These are phyloP conservation scores for Mortierella sp. DNA, from an alignment of 371 early-diverging fungal genomes.

Conservation along the genomic window DNA sequence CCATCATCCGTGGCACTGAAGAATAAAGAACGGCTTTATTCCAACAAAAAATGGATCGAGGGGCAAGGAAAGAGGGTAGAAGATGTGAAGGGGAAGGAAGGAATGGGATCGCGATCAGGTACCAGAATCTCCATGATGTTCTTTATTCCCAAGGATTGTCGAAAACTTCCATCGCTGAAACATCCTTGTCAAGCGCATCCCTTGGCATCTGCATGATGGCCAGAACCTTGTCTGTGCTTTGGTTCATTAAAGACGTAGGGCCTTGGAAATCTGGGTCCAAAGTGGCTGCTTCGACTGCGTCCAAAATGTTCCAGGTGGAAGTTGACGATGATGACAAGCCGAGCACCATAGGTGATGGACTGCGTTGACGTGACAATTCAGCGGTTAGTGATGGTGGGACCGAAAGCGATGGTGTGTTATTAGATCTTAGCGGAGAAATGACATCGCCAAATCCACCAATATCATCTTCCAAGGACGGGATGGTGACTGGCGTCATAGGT, in stretches of 20 bases:
- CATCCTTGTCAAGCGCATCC: slow-evolving; percentile 42
- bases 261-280: slow-evolving; percentile 47
- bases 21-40: too few species aligned
- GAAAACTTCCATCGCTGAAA: slow-evolving; percentile 49
- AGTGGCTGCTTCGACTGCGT: slow-evolving; percentile 45
- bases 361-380: too few species aligned
- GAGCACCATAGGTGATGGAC: not conserved
- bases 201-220: slow-evolving; percentile 55
- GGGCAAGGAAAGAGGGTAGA: too few species aligned
- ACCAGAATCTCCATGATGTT: too few species aligned
- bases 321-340: not conserved
- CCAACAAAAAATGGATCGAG: too few species aligned
- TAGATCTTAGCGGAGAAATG: slow-evolving; percentile 13
- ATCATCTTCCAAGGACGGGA: slow-evolving; percentile 32
- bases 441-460: slow-evolving; percentile 36
- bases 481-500: not conserved
- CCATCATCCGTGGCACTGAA: too few species aligned
- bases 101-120: too few species aligned
- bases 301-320: slow-evolving; percentile 32
- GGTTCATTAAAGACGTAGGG: slow-evolving; percentile 13
- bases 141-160: slow-evolving; percentile 51
- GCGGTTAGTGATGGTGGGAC: not conserved
- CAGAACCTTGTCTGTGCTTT: slow-evolving; percentile 30
- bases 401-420: not conserved
- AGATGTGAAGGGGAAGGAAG: too few species aligned